phyloP scores from a whole-genome alignment of 768 basidiomycete genomes.

The Epithele typhae region DNA sequence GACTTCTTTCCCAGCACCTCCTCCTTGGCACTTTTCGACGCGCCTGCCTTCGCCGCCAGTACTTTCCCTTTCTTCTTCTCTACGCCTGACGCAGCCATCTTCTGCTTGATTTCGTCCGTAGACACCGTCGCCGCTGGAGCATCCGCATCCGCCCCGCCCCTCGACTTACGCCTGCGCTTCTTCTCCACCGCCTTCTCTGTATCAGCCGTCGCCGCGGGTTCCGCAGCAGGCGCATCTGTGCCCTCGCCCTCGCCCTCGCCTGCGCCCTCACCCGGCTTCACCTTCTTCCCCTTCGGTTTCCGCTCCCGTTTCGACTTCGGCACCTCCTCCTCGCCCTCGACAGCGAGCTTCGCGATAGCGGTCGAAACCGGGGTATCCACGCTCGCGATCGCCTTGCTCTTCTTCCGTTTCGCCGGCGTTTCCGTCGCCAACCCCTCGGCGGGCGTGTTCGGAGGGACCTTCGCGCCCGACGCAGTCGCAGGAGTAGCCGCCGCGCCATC shows the following conservation, averaged over 20 bases:
- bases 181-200: not conserved
- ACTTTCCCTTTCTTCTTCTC: conserved; percentile 58
- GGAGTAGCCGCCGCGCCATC: conserved; percentile 9
- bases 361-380: conserved; percentile 15
- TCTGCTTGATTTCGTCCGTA: conserved; percentile 48
- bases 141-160: conserved; percentile 5
- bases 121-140: conserved; percentile 5
- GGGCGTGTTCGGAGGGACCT: conserved; percentile 21
- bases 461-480: conserved; percentile 2
- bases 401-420: conserved; percentile 20
- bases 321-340: not conserved
- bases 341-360: conserved; percentile 16
- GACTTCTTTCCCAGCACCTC: conserved; percentile 49
- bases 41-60: conserved; percentile 25
- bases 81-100: conserved; percentile 35
- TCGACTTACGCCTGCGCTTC: conserved; percentile 13
- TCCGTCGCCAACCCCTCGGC: conserved; percentile 17
- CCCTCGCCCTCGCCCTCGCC: conserved; percentile 3
- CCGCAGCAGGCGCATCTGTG: conserved; percentile 6
- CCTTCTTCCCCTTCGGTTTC: conserved; percentile 11
- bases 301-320: not conserved
- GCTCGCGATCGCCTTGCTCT: conserved; percentile 12
- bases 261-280: conserved; percentile 11
- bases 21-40: conserved; percentile 51
- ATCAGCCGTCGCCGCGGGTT: not conserved